Conservation (phyloP, 306 rosid genomes). For the Herpetospermum pedunculosum region DNA sequence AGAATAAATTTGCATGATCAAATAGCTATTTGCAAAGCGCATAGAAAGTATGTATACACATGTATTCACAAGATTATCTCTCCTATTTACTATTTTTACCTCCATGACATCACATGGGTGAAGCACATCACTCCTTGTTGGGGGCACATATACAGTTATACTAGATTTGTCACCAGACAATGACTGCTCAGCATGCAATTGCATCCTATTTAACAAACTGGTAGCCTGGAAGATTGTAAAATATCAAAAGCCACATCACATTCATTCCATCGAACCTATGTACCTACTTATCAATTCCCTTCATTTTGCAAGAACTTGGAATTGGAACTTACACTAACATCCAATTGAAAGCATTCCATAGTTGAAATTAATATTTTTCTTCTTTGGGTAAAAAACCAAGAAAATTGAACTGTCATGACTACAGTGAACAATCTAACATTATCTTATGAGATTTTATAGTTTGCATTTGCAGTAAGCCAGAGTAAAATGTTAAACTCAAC, state of each 20-base stretch:
- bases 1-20: not conserved
- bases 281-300: not conserved
- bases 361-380: not conserved
- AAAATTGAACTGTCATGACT: not conserved
- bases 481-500: not conserved
- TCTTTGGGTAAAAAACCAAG: not conserved
- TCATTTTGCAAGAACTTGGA: not conserved
- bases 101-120: conserved; percentile 97
- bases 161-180: conserved; percentile 21
- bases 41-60: not conserved
- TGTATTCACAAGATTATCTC: conserved; percentile 5
- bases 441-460: not conserved
- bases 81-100: conserved; percentile 28
- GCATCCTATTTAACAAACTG: conserved; percentile 70
- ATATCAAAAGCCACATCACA: not conserved
- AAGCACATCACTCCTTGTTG: conserved; percentile 85
- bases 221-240: conserved; percentile 41
- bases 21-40: not conserved
- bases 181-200: conserved; percentile 51
- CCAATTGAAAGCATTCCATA: not conserved
- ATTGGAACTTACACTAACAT: not conserved
- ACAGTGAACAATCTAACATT: not conserved
- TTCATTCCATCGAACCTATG: not conserved
- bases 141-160: conserved; percentile 63
- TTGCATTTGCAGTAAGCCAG: not conserved